Evolutionary conservation across 768 basidiomycete genomes (phyloP).

Genomic region (Lentinula edodes): DNA sequence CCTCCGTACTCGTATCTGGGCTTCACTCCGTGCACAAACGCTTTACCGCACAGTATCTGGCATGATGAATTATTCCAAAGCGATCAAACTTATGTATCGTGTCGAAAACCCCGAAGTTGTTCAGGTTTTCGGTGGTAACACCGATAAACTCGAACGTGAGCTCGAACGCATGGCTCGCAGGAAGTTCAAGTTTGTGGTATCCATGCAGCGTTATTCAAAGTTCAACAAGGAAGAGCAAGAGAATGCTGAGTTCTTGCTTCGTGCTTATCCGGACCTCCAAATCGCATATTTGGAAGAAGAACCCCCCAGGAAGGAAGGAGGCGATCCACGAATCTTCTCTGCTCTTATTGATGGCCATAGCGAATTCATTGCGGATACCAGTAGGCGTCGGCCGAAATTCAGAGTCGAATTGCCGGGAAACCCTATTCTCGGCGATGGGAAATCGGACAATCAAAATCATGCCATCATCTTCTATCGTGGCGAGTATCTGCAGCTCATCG

Average conservation of each 20-base stretch:
- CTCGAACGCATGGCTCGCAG: constrained; percentile 95
- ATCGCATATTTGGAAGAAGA: constrained; percentile 99
- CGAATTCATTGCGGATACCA: constrained; percentile 87
- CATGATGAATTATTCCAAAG: constrained; percentile 99
- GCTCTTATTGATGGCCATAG: constrained; percentile 97
- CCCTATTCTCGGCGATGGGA: constrained; percentile 98
- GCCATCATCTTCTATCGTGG: constrained; percentile 99
- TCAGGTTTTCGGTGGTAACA: constrained; percentile 95
- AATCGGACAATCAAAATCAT: constrained; percentile 99
- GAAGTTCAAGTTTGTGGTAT: constrained; percentile 99
- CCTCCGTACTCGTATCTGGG: constrained; percentile 98
- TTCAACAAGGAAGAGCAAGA: constrained; percentile 99
- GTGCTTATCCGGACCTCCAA: constrained; percentile 97
- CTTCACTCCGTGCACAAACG: constrained; percentile 96
- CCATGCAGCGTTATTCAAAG: constrained; percentile 99
- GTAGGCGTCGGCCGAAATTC: constrained; percentile 92
- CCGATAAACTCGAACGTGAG: constrained; percentile 93
- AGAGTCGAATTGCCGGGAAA: constrained; percentile 97
- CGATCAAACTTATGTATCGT: constrained; percentile 98
- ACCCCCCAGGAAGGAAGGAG: constrained; percentile 87
- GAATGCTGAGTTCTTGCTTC: constrained; percentile 95
- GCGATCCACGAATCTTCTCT: constrained; percentile 93
- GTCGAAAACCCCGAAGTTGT: constrained; percentile 99
- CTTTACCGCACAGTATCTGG: constrained; percentile 98
- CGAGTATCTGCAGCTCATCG: constrained; percentile 98